phyloP scores from a whole-genome alignment of 2,329 filamentous ascomycete genomes.

The Nigrograna mackinnonii region DNA sequence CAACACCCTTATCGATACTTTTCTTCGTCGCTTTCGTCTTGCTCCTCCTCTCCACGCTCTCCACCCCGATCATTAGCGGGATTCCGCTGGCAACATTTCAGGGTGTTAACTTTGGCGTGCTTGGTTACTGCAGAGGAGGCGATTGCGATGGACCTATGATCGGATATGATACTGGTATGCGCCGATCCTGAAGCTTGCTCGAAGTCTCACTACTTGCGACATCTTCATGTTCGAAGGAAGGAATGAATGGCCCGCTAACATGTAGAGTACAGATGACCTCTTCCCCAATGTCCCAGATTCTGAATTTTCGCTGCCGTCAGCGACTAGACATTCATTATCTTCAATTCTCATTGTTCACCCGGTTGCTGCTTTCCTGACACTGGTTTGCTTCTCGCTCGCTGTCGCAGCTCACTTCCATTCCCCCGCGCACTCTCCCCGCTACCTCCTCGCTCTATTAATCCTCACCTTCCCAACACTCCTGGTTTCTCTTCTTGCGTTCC shows the following conservation, averaged over 20 bases:
- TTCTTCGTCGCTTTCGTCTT: conserved; percentile 84
- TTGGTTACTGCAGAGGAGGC: conserved; percentile 76
- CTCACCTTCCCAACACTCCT: conserved; percentile 84
- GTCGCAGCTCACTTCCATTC: conserved; percentile 82
- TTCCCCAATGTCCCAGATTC: conserved; percentile 48
- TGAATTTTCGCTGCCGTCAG: conserved; percentile 68
- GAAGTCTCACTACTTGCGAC: not conserved
- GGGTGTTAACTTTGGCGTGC: conserved; percentile 84
- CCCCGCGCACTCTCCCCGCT: conserved; percentile 87
- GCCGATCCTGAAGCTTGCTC: not conserved
- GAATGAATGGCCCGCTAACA: too few relatives aligned
- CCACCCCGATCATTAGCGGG: conserved; percentile 81
- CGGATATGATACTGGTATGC: conserved; percentile 84
- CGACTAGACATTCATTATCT: conserved; percentile 71
- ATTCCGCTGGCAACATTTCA: conserved; percentile 82
- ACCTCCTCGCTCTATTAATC: conserved; percentile 82
- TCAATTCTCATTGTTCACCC: conserved; percentile 91
- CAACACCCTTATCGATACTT: conserved; percentile 85
- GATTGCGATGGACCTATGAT: conserved; percentile 75
- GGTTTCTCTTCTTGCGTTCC: conserved; percentile 81
- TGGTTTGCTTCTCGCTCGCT: conserved; percentile 82
- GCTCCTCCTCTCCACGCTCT: conserved; percentile 84
- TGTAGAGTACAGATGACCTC: conserved; percentile 46
- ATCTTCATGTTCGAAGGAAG: too few relatives aligned
- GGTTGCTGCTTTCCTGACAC: conserved; percentile 81